Evolutionary conservation across 148 eudicot species (phyloP), one percentile per base, ranked within the genome.

Genomic region (Cornus florida): DNA sequence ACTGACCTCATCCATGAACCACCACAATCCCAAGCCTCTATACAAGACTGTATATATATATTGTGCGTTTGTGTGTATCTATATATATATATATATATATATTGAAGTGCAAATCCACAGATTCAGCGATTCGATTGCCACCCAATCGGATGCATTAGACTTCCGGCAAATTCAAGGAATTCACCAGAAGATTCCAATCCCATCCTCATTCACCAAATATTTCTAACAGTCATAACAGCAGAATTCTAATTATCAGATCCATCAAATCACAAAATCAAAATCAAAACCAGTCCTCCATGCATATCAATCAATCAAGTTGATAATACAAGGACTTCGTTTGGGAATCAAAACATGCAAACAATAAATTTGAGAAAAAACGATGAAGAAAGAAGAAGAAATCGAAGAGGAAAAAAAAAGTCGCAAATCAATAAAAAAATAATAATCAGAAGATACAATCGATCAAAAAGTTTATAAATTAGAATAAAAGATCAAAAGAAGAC

Each of bases 141-240:
- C 43, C 76, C 46, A 28, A 24, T 31, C 31, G n/a, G 66, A 69
- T 73, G 69, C 70, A 72, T n/a, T 70, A 74, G 78, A 67, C 80
- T 68, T 72, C 78, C 77, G 60, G 85, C 46, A 82, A 80, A 84
- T 75, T 59, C 81, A 67, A 77, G n/a, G 56, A 79, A 70, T 82
- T 67, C 57, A 69, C 92, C 95, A 77, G 93, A 92, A 80, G 96
- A 92, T 75, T 90, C 81, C 77, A 92, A 85, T 69, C 92, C 92
- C 96, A 90, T 90, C 86, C 87, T 86, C 88, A 84, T 84, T 76
- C 69, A 69, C 77, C 77, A 68, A 74, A 43, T 10, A 67, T 75
- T 24, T 72, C 56, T 68, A 22, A 60, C 77, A 31, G 38, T 83
- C 89, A 82, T 32, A 22, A 57, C 72, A 59, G 41, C 65, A 71